A percentile compares a stretch with the other conserved stretches of the same genome.
Evolutionary conservation across 2,329 filamentous ascomycete species (phyloP).

Genomic region (Neofusicoccum laricinum): DNA sequence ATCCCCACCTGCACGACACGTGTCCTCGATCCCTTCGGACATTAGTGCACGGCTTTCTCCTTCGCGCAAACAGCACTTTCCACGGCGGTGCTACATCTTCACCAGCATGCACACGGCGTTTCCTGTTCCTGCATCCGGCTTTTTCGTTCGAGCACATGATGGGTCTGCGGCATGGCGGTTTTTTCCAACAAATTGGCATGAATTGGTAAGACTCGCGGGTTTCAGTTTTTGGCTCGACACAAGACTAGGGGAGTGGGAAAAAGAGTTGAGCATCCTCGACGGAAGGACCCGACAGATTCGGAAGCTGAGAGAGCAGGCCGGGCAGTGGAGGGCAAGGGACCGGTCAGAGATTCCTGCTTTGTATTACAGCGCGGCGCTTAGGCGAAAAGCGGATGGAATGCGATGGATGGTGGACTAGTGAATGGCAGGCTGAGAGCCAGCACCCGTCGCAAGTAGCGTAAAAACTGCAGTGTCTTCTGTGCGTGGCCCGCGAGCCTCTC

Average conservation of each 20-base stretch:
- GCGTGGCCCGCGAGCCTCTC: not conserved
- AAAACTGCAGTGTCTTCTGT: slow-evolving; percentile 6
- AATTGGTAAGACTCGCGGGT: not conserved
- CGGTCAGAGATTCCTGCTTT: slow-evolving; percentile 11
- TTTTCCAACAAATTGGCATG: slow-evolving; percentile 9
- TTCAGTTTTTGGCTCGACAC: not conserved
- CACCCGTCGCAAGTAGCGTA: not conserved
- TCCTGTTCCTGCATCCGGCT: not conserved
- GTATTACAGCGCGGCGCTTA: slow-evolving; percentile 16
- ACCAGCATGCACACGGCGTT: slow-evolving; percentile 14
- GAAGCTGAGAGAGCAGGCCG: not conserved
- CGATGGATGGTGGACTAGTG: not conserved
- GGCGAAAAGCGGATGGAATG: slow-evolving; percentile 9
- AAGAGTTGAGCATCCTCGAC: not conserved
- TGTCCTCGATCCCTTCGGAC: not conserved
- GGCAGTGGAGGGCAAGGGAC: not conserved
- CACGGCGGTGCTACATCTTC: not conserved
- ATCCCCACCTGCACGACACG: slow-evolving; percentile 4
- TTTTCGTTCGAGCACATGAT: not conserved
- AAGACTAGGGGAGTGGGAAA: not conserved
- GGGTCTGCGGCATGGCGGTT: not conserved
- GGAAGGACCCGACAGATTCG: not conserved
- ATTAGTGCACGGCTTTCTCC: not conserved
- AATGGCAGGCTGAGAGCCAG: not conserved
- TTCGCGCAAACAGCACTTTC: not conserved